Conservation (phyloP, 495 filamentous ascomycete genomes). For the Penicillium soppii region DNA sequence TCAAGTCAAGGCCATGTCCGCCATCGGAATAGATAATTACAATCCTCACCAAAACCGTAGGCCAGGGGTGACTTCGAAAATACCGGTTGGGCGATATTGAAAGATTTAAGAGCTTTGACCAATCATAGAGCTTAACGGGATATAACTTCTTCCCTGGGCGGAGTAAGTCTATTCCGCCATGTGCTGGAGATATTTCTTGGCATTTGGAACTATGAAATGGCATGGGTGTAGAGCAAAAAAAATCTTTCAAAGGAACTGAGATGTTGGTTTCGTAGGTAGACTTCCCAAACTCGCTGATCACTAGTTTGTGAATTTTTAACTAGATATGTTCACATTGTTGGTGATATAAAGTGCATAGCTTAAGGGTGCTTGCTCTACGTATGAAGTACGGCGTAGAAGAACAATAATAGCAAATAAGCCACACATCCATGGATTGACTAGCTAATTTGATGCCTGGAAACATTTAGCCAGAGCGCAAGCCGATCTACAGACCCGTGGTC, state of each 20-base stretch:
- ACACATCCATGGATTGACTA: not conserved
- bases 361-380: too few species aligned
- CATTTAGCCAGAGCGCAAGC: not conserved
- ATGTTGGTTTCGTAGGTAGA: too few species aligned
- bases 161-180: constrained; percentile 22
- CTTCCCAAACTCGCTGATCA: too few species aligned
- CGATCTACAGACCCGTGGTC: not conserved
- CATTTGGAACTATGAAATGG: not conserved
- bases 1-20: not conserved
- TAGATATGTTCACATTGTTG: too few species aligned
- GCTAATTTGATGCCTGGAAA: not conserved
- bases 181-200: not conserved
- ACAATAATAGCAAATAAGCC: too few species aligned
- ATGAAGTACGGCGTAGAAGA: too few species aligned
- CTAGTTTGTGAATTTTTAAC: too few species aligned
- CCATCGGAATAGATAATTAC: too few species aligned
- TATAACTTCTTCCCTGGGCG: constrained; percentile 19
- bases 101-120: not conserved
- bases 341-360: too few species aligned
- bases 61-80: not conserved
- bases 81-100: not conserved
- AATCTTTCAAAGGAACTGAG: too few species aligned
- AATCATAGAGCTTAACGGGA: constrained; percentile 9
- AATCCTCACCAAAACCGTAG: not conserved
- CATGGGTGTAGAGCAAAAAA: too few species aligned